Evolutionary conservation across 176 grass and related monocot species (phyloP).

Genomic region (Raddia guianensis): DNA sequence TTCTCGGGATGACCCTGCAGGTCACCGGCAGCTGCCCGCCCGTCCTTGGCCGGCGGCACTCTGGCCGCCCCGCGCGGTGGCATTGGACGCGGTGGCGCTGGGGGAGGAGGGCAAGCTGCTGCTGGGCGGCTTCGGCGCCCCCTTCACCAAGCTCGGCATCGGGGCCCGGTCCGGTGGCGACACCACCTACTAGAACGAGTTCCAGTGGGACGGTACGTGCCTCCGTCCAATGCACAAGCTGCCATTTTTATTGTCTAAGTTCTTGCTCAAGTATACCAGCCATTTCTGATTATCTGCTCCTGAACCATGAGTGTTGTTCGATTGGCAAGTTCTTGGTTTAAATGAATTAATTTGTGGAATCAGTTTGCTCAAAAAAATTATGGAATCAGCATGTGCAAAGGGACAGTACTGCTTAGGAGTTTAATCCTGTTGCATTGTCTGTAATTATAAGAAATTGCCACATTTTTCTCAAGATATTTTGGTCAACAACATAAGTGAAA

Average conservation of each 20-base stretch:
- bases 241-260: not conserved
- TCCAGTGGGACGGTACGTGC: constrained; percentile 83
- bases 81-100: constrained; percentile 2
- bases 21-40: constrained; percentile 45
- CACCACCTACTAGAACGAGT: constrained; percentile 94
- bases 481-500: not conserved
- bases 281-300: too few relatives aligned
- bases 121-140: constrained; percentile 70
- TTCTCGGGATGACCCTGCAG: constrained; percentile 62
- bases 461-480: too few relatives aligned
- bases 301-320: too few relatives aligned
- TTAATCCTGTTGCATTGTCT: too few relatives aligned
- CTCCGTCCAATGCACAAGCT: not conserved
- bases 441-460: too few relatives aligned
- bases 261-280: too few relatives aligned
- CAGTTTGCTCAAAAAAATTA: too few relatives aligned
- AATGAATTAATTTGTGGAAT: too few relatives aligned
- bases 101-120: constrained; percentile 58
- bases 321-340: too few relatives aligned
- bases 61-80: too few relatives aligned
- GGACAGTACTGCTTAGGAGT: too few relatives aligned
- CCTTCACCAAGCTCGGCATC: constrained; percentile 77
- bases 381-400: too few relatives aligned
- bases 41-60: not conserved
- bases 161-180: constrained; percentile 95